Conservation (phyloP, 257 asterid species). For the Solanum peruvianum region DNA sequence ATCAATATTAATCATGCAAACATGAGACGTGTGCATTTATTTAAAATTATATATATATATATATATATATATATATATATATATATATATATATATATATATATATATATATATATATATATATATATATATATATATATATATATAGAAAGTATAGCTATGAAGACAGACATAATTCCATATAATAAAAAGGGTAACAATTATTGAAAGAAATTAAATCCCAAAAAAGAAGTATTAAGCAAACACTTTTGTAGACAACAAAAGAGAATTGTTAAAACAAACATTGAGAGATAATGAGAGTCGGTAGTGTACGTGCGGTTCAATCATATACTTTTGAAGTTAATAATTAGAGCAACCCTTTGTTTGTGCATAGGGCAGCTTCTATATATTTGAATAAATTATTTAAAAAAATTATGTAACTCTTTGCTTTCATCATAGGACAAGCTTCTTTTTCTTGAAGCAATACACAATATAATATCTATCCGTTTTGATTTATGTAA, state of each 20-base stretch:
- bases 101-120: neutral
- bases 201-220: slow-evolving; percentile 8
- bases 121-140: neutral
- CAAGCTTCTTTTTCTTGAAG: neutral
- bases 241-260: slow-evolving; percentile 11
- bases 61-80: neutral
- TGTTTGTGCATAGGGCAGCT: slow-evolving; percentile 27
- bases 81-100: neutral
- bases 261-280: neutral
- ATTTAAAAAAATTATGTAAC: neutral
- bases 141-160: neutral
- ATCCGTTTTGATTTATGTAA: neutral
- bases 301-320: slow-evolving; percentile 16
- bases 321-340: slow-evolving; percentile 14
- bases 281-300: slow-evolving; percentile 19
- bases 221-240: slow-evolving; percentile 14
- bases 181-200: slow-evolving; percentile 35
- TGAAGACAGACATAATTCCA: slow-evolving; percentile 40
- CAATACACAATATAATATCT: neutral
- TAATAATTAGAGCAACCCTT: slow-evolving; percentile 18
- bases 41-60: slow-evolving; percentile 1
- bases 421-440: neutral
- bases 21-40: slow-evolving; percentile 26
- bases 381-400: neutral
- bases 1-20: slow-evolving; percentile 41